Conservation (phyloP, 1,284 basidiomycete species). For the Taiwanofungus camphoratus region DNA sequence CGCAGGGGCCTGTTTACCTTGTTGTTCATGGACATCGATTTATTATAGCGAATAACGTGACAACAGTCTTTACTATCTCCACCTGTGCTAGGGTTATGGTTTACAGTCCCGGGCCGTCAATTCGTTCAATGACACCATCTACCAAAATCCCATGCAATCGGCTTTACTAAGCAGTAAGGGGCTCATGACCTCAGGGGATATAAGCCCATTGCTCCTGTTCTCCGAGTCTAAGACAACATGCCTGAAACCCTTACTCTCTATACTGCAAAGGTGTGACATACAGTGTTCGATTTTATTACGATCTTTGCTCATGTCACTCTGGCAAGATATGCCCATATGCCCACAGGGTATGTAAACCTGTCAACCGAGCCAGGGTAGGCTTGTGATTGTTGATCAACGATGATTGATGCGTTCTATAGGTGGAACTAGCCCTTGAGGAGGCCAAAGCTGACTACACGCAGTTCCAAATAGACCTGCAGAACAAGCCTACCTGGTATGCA, state of each 20-base stretch:
- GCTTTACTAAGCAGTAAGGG: no score
- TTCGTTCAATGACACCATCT: no score
- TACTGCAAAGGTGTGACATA: slow-evolving; percentile 19
- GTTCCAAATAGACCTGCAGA: slow-evolving; percentile 49
- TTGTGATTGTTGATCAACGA: slow-evolving; percentile 8
- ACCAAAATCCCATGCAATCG: no score
- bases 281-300: no score
- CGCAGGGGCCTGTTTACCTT: no score
- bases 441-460: slow-evolving; percentile 41
- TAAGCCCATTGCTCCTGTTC: no score
- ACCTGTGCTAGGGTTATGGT: no score
- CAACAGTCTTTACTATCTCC: no score
- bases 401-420: slow-evolving; percentile 25
- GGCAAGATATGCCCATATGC: slow-evolving; percentile 16
- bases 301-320: background rate
- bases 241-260: slow-evolving; percentile 18
- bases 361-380: slow-evolving; percentile 46
- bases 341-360: slow-evolving; percentile 26
- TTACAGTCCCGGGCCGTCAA: no score
- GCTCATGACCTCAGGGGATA: no score
- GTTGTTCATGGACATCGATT: no score
- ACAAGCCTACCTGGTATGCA: slow-evolving; percentile 64
- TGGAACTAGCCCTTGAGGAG: slow-evolving; percentile 55
- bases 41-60: no score
- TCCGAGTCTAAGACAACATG: slow-evolving; percentile 7